phyloP scores from a whole-genome alignment of 768 basidiomycete genomes.

The Psilocybe azurescens region DNA sequence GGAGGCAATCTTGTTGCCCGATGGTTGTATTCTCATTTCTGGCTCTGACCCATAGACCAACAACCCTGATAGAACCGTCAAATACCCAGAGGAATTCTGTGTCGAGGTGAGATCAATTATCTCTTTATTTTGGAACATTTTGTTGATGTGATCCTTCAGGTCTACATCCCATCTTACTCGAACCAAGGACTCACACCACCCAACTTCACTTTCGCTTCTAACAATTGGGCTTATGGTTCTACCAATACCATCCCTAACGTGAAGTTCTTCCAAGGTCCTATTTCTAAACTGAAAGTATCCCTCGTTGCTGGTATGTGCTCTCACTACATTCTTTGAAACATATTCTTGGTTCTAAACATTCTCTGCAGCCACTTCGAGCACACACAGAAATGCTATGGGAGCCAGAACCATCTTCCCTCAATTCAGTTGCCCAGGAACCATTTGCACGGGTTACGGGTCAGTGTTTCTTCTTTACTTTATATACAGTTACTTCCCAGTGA shows the following conservation, averaged over 20 bases:
- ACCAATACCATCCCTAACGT: too few relatives aligned
- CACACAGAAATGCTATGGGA: slow-evolving; percentile 81
- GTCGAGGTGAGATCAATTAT: slow-evolving; percentile 43
- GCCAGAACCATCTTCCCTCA: slow-evolving; percentile 74
- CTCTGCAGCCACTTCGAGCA: slow-evolving; percentile 66
- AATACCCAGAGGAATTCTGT: slow-evolving; percentile 79
- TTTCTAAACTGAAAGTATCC: slow-evolving; percentile 53
- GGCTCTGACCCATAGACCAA: slow-evolving; percentile 75
- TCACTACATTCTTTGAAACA: neutral
- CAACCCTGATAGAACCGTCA: slow-evolving; percentile 42
- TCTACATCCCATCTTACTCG: too few relatives aligned
- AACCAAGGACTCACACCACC: too few relatives aligned
- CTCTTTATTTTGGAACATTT: too few relatives aligned
- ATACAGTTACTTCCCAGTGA: too few relatives aligned
- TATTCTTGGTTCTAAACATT: slow-evolving; percentile 8
- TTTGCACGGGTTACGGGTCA: too few relatives aligned
- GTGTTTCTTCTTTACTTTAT: too few relatives aligned
- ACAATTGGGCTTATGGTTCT: too few relatives aligned
- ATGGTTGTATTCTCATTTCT: slow-evolving; percentile 76
- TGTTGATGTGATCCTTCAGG: too few relatives aligned
- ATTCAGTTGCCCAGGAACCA: slow-evolving; percentile 70
- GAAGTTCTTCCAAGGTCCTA: too few relatives aligned
- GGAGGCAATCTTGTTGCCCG: slow-evolving; percentile 73
- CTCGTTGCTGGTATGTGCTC: slow-evolving; percentile 62
- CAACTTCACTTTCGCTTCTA: too few relatives aligned